Evolutionary conservation across 169 alveolate genomes (phyloP).

Genomic region (Eimeria maxima): DNA sequence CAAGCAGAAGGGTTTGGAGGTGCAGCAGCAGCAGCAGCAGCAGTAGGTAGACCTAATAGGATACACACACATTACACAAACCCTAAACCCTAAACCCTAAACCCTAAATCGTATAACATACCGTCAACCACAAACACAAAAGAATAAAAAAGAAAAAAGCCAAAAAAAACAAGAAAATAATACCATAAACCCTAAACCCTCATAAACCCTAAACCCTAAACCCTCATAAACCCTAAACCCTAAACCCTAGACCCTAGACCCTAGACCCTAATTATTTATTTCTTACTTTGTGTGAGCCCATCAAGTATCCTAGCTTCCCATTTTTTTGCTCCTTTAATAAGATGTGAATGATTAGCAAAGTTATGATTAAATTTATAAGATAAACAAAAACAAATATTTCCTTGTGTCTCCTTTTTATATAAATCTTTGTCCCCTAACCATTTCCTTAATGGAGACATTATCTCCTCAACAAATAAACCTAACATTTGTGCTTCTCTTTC

Average conservation of each 20-base stretch:
- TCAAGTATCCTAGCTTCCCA: conserved; percentile 78
- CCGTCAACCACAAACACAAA: background rate
- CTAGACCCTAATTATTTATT: background rate
- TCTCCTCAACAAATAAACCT: conserved; percentile 76
- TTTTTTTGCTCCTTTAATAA: conserved; percentile 69
- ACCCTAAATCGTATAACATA: conserved; percentile 12
- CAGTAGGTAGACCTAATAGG: conserved; percentile 41
- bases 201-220: conserved; percentile 20
- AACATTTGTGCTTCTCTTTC: conserved; percentile 79
- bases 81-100: background rate
- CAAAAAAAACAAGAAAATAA: background rate
- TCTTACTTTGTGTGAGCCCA: conserved; percentile 48
- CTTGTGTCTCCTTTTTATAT: conserved; percentile 43
- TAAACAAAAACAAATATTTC: conserved; percentile 63
- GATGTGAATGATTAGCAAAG: conserved; percentile 25
- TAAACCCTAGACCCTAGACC: conserved; percentile 42
- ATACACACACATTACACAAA: background rate
- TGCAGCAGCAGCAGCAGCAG: conserved; percentile 26
- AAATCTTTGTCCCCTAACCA: conserved; percentile 53
- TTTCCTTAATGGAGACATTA: conserved; percentile 34
- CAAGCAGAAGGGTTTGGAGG: conserved; percentile 46
- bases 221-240: conserved; percentile 20
- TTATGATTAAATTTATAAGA: background rate
- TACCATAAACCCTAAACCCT: background rate
- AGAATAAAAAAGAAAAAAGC: too few species aligned